Base-by-base conservation (phyloP, 2,329 filamentous ascomycete genomes). In the Oidium heveae region DNA sequence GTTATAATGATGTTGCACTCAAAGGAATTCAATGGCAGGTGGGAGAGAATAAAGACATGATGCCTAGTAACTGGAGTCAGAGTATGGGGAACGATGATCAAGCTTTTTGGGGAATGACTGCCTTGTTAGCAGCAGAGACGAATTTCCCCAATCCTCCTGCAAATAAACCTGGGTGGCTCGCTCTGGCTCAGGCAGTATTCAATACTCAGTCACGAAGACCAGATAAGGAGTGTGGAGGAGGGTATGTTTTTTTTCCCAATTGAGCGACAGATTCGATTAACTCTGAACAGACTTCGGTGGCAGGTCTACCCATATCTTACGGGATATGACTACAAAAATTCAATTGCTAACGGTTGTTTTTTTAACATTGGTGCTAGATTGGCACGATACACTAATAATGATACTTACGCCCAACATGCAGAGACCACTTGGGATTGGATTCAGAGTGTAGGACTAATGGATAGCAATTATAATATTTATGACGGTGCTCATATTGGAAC, bases 101-200 rank as follows among this genome's bases (percentile, higher is more conserved):
- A 58, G 64, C 83, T 6, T 89, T 91, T 68, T 93, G 86, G 86
- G 84, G 76, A n/a, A 74, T 91, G 71, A 77, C 85, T 0, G 83
- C 81, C 57, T 83, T 93, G 72, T 75, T 76, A 10, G 86, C 86
- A 2, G 81, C 82, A 39, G 86, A 93, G 67, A 76, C 80, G 61
- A 79, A 79, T 58, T 89, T 83, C 62, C 80, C 81, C 1, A 74
- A 86, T 61, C 80, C 82, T 4, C 73, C 76, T 0, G 59, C 70
- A 0, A 74, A 73, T 56, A 64, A 79, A 54, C 78, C 82, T 0
- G 79, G 82, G 57, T 94, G 84, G 84, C 72, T 91, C n/a, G 78
- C 80, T 7, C 73, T 91, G 54, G 80, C 76, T 0, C 82, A 87
- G 65, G 82, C 81, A 12, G 82, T 86, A 1, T 93, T 89, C 67